phyloP scores from a whole-genome alignment of 2,329 filamentous ascomycete genomes.

The Alternaria dauci region DNA sequence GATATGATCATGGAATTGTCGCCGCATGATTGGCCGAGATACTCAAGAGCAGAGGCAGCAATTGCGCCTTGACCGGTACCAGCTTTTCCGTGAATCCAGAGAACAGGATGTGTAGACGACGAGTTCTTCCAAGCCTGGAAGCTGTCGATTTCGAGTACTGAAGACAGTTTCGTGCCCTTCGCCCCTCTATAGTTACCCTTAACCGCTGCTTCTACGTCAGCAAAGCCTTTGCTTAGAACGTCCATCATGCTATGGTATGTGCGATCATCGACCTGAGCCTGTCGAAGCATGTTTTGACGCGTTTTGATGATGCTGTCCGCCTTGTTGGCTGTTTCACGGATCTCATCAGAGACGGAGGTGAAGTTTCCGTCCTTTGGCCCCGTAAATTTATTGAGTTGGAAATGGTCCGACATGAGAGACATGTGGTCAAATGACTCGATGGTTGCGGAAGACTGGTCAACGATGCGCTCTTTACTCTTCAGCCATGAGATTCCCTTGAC shows the following conservation, averaged over 20 bases:
- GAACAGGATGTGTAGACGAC: conserved; percentile 11
- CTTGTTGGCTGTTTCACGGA: conserved; percentile 27
- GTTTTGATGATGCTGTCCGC: conserved; percentile 34
- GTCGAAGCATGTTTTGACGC: conserved; percentile 28
- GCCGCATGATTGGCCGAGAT: conserved; percentile 11
- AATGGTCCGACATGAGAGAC: conserved; percentile 40
- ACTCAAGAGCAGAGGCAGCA: conserved; percentile 31
- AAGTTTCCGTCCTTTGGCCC: conserved; percentile 40
- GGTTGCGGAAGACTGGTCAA: conserved; percentile 38
- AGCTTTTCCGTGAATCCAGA: conserved; percentile 37
- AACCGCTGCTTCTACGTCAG: conserved; percentile 24
- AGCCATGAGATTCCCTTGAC: conserved; percentile 20
- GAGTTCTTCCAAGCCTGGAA: conserved; percentile 26
- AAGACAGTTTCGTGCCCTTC: conserved; percentile 21
- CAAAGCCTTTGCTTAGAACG: conserved; percentile 28
- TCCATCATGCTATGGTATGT: conserved; percentile 29
- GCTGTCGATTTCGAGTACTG: conserved; percentile 20
- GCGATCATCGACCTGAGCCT: conserved; percentile 27
- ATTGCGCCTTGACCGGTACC: conserved; percentile 31
- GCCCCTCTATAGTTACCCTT: conserved; percentile 23
- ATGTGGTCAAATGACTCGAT: conserved; percentile 32
- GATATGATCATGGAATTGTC: conserved; percentile 24
- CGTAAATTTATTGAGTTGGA: conserved; percentile 42
- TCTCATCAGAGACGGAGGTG: conserved; percentile 35
- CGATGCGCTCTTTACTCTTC: conserved; percentile 36